Conservation (phyloP, 169 alveolate genomes). For the Miamiensis avidus region DNA sequence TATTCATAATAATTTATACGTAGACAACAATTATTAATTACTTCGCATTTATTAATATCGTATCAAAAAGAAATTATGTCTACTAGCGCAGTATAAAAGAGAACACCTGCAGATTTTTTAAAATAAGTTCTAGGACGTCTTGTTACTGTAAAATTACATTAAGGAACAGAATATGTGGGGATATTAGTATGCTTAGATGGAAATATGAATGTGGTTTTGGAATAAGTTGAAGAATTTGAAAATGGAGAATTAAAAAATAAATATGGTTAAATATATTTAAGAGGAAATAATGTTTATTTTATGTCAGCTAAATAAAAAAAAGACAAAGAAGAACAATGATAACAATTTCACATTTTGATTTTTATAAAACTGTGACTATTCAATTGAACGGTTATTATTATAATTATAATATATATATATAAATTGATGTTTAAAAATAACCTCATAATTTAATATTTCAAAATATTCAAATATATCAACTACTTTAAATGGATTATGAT, state of each 20-base stretch:
- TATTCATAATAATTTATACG: too few relatives aligned
- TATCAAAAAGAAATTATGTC: background rate
- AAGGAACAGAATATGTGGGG: conserved; percentile 41
- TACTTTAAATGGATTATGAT: too few relatives aligned
- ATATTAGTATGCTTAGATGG: conserved; percentile 48
- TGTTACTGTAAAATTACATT: conserved; percentile 46
- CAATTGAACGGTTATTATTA: too few relatives aligned
- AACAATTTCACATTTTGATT: too few relatives aligned
- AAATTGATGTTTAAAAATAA: too few relatives aligned
- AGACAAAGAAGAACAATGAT: conserved; percentile 13
- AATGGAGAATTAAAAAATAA: conserved; percentile 30
- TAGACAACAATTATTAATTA: too few relatives aligned
- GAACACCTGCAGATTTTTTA: conserved; percentile 49
- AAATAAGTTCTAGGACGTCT: conserved; percentile 41
- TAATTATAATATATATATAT: too few relatives aligned
- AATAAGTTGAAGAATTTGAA: conserved; percentile 43
- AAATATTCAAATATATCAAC: too few relatives aligned
- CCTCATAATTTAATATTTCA: too few relatives aligned
- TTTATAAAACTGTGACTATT: too few relatives aligned
- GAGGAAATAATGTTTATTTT: conserved; percentile 49
- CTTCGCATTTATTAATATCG: too few relatives aligned
- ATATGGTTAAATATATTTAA: conserved; percentile 37
- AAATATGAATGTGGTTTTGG: conserved; percentile 42
- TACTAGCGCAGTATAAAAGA: background rate
- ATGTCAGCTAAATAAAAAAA: conserved; percentile 16